Evolutionary conservation across 345 rosid species (phyloP), one percentile per base, ranked within the genome.

Genomic region (Hirschfeldia incana): DNA sequence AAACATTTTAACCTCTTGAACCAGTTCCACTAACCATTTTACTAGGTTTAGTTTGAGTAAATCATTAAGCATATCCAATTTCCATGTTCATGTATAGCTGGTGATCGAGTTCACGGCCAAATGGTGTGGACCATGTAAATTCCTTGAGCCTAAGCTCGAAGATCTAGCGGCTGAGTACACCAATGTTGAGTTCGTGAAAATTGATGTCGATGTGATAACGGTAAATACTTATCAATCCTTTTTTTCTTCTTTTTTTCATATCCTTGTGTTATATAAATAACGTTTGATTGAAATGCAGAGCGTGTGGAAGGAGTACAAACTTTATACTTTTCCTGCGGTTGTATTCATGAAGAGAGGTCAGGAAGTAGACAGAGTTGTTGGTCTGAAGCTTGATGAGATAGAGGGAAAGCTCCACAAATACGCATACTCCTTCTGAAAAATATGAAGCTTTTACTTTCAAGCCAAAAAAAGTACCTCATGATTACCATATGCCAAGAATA

Each of bases 91-190:
- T 32, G 0, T 77, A 58, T 16, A 1, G 98, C 33, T 86, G 85
- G 97, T 90, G 71, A 75, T 90, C 53, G 85, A 90, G 79, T 94
- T 91, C 85, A 81, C 97, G 21, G 93, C 96, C 3, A 82, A 83
- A 8, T 91, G 97, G 97, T 92, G 97, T 4, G 92, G 93, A 59
- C 94, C 95, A 2, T 91, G 97, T 77, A 86, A 84, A 71, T 21
- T 53, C 60, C 80, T 91, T 73, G 95, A 91, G 8, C 94, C 92
- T 0, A 58, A 60, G 11, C 67, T 89, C 28, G 83, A 84, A 57
- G 91, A 86, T 37, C 80, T 85, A 10, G 92, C 95, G 6, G 87
- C 89, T 8, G 84, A 64, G 42, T 89, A 84, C 81, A 59, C 83
- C 0, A 85, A 89, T 37, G 90, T 88, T 33, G 85, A 85, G 80